These are phyloP conservation scores for Huntiella abstrusa DNA, from an alignment of 2,329 filamentous ascomycete species.

Conservation along the genomic window DNA sequence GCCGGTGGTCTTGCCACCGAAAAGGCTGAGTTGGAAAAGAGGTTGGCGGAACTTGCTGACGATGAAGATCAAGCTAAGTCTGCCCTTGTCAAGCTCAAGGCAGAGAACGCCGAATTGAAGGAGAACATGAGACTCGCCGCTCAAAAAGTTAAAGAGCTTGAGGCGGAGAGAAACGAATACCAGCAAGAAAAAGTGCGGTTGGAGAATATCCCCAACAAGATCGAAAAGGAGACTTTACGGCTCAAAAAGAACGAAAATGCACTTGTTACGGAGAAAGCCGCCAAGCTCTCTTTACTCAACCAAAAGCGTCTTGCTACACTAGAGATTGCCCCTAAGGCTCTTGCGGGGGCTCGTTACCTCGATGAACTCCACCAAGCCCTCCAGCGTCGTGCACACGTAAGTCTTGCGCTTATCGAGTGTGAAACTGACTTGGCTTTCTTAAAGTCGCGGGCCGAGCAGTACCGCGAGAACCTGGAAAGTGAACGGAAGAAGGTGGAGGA, in stretches of 20 bases:
- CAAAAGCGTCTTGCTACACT: slow-evolving; percentile 42
- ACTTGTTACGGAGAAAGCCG: too few species aligned
- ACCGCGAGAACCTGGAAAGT: slow-evolving; percentile 32
- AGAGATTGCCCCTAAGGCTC: slow-evolving; percentile 1
- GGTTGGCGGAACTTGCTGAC: slow-evolving; percentile 24
- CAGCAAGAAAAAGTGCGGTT: slow-evolving; percentile 49
- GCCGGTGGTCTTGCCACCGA: slow-evolving; percentile 33
- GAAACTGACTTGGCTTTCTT: slow-evolving; percentile 58
- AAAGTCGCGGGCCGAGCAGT: slow-evolving; percentile 42
- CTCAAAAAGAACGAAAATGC: background rate
- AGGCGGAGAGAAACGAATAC: slow-evolving; percentile 43
- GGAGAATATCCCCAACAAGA: slow-evolving; percentile 48
- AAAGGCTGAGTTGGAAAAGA: slow-evolving; percentile 40
- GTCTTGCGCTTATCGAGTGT: slow-evolving; percentile 44
- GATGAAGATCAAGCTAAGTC: slow-evolving; percentile 21
- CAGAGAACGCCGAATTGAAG: background rate
- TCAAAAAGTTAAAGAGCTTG: slow-evolving; percentile 19
- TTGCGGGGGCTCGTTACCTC: slow-evolving; percentile 3
- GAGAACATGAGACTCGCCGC: background rate
- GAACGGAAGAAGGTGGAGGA: slow-evolving; percentile 23
- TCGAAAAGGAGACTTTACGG: slow-evolving; percentile 30
- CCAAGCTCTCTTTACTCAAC: too few species aligned
- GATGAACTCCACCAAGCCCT: background rate
- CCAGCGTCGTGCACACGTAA: background rate
- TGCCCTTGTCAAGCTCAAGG: slow-evolving; percentile 14